phyloP scores from a whole-genome alignment of 2,329 filamentous ascomycete genomes.

The Coniochaeta sp. region DNA sequence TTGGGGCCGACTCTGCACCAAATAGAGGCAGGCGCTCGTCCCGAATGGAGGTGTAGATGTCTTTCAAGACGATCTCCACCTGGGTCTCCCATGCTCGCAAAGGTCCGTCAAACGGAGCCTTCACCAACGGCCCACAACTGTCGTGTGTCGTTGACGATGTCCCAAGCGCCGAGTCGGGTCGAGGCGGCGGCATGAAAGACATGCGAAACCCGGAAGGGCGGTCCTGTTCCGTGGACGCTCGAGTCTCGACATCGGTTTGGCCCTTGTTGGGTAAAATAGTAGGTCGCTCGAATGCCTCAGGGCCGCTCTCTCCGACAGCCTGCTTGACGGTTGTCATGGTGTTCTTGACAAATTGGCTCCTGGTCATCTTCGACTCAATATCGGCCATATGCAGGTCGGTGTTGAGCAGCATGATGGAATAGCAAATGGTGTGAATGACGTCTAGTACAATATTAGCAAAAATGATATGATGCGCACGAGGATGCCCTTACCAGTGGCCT shows the following conservation, averaged over 20 bases:
- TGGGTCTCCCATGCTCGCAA: constrained; percentile 81
- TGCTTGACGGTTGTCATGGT: constrained; percentile 85
- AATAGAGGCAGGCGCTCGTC: constrained; percentile 82
- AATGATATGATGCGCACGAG: too few relatives aligned
- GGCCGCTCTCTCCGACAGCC: constrained; percentile 64
- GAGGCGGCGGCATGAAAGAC: constrained; percentile 44
- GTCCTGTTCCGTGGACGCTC: constrained; percentile 28
- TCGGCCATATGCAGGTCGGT: constrained; percentile 94
- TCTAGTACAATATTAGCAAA: constrained; percentile 41
- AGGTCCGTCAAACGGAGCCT: constrained; percentile 65
- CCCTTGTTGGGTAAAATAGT: constrained; percentile 41
- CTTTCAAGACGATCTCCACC: constrained; percentile 83
- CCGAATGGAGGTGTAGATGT: constrained; percentile 85
- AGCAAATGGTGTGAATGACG: constrained; percentile 94
- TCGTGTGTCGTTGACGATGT: constrained; percentile 33
- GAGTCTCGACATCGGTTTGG: constrained; percentile 23
- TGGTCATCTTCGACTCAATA: constrained; percentile 94
- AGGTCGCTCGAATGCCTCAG: constrained; percentile 56
- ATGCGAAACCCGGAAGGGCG: constrained; percentile 32
- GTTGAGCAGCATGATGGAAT: constrained; percentile 90
- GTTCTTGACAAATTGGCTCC: constrained; percentile 90
- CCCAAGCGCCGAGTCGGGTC: constrained; percentile 34
- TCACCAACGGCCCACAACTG: constrained; percentile 70
- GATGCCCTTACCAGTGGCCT: constrained; percentile 62
- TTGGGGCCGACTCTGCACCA: constrained; percentile 51